These are phyloP conservation scores for Saccharomycopsis crataegensis DNA, from an alignment of 1,139 yeast species.

Conservation along the genomic window DNA sequence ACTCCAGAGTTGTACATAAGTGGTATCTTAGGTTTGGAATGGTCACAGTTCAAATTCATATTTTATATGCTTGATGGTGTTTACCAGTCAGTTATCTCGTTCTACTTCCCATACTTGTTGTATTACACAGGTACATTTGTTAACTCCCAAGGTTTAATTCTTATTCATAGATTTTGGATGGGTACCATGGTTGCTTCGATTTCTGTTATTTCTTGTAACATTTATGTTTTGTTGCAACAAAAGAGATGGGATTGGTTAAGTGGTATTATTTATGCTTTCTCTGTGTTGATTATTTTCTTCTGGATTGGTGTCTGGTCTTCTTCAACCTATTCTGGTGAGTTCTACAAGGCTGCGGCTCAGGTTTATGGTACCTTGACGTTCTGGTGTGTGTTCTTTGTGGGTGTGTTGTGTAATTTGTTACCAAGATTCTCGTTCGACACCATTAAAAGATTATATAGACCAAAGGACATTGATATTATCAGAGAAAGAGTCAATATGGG, in stretches of 20 bases:
- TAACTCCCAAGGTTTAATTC: conserved; percentile 40
- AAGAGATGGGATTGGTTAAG: conserved; percentile 59
- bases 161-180: conserved; percentile 55
- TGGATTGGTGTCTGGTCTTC: conserved; percentile 62
- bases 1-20: conserved; percentile 53
- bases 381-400: conserved; percentile 47
- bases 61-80: conserved; percentile 55
- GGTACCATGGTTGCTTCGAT: conserved; percentile 44
- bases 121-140: conserved; percentile 37
- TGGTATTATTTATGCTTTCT: conserved; percentile 39
- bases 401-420: conserved; percentile 38
- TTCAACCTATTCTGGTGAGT: conserved; percentile 35
- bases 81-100: conserved; percentile 49
- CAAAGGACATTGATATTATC: conserved; percentile 49
- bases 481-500: conserved; percentile 44
- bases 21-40: conserved; percentile 47
- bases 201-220: conserved; percentile 45
- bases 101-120: conserved; percentile 48
- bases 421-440: conserved; percentile 49
- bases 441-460: conserved; percentile 38
- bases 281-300: conserved; percentile 46
- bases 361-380: conserved; percentile 43
- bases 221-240: conserved; percentile 48
- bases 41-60: conserved; percentile 45
- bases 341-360: conserved; percentile 50